Base-by-base conservation (phyloP, 306 rosid species). In the Glycyrrhiza uralensis region DNA sequence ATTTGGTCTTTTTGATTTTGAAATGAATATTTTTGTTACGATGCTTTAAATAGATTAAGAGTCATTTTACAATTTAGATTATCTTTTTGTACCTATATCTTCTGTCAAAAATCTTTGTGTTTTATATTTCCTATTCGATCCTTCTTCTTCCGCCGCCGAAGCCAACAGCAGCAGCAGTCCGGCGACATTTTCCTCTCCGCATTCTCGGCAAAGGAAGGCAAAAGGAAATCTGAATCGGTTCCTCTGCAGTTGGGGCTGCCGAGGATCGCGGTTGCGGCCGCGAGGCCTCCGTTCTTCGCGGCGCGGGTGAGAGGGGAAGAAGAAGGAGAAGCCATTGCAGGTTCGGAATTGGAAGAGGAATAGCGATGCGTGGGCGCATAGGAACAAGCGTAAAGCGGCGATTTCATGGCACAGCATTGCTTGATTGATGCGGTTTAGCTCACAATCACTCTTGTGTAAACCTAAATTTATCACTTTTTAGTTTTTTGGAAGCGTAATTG, bases 311-410 rank as follows among this genome's bases (percentile, higher is more conserved):
- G 32, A 35, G 75, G 66, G 14, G 72, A 69, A 11, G 66, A 62
- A 4, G 24, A 1, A 45, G 2, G 49, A 42, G 7, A n/a, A n/a
- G n/a, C n/a, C n/a, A n/a, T 19, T 80, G 78, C 13, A 66, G 77
- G 82, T 83, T 65, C 74, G 73, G 72, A 71, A 79, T 71, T 80
- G 83, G 85, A 75, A 11, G 36, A 75, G 33, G 79, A 65, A 65
- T 19, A 65, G 73, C 38, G 58, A 75, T 24, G 46, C 22, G 4
- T 75, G 79, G 79, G n/a, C 7, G 46, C 64, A 75, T 29, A 75
- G 73, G 79, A 75, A 75, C 73, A 75, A 75, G 5, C 73, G 79
- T n/a, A 75, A 65, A 65, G 79, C 65, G 2, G 79, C 79, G 66
- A 30, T 75, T 39, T 75, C 79, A 33, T 75, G 79, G 79, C 73